A percentile compares a stretch with the other conserved stretches of the same genome.
phyloP scores from a whole-genome alignment of 495 filamentous ascomycete species.

The Sporormia fimetaria region DNA sequence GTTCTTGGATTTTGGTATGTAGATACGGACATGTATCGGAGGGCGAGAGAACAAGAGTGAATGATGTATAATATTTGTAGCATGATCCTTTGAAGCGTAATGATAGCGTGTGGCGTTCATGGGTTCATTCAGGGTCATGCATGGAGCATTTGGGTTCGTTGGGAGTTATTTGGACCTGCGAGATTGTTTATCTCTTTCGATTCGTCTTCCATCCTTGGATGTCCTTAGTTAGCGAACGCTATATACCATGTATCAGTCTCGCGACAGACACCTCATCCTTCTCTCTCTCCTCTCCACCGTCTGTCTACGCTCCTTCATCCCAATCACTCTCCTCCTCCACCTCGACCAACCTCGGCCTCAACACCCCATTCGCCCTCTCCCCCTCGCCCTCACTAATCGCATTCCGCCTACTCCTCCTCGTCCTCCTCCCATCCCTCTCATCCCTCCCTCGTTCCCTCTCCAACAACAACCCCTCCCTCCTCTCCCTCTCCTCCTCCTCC shows the following conservation, averaged over 20 bases:
- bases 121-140: too few relatives aligned
- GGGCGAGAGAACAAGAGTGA: neutral
- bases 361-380: too few relatives aligned
- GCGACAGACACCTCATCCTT: too few relatives aligned
- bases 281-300: neutral
- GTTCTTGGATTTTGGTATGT: conserved; percentile 20
- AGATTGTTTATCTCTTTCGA: too few relatives aligned
- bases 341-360: neutral
- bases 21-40: neutral
- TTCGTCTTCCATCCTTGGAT: too few relatives aligned
- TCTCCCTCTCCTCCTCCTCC: neutral
- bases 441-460: neutral
- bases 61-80: conserved; percentile 12
- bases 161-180: too few relatives aligned
- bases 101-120: too few relatives aligned
- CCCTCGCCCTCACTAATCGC: too few relatives aligned
- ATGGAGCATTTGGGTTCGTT: too few relatives aligned
- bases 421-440: neutral
- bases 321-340: neutral
- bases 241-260: too few relatives aligned
- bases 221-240: too few relatives aligned
- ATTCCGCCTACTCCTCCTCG: neutral
- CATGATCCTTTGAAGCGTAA: neutral
- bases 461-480: neutral
- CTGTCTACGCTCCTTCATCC: neutral